A percentile compares a stretch with the other conserved stretches of the same genome.
Evolutionary conservation across 1,139 yeast genomes (phyloP).

Genomic region (Candida sojae): DNA sequence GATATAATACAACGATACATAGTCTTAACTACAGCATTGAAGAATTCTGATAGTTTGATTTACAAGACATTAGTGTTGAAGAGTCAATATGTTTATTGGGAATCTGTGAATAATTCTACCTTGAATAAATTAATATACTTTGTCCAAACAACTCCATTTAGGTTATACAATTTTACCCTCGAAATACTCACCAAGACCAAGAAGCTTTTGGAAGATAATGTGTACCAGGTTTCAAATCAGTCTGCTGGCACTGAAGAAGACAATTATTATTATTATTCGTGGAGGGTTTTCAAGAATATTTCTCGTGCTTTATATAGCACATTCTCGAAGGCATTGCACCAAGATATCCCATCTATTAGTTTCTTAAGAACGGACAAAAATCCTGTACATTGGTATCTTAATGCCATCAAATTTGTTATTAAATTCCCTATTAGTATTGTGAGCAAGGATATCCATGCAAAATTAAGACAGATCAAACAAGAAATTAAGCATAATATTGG

Average conservation of each 20-base stretch:
- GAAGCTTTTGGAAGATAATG: conserved; percentile 6
- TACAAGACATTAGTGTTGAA: conserved; percentile 37
- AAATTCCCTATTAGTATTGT: conserved; percentile 22
- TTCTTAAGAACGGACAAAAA: conserved; percentile 8
- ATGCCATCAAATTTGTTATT: conserved; percentile 8
- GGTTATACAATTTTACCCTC: conserved; percentile 17
- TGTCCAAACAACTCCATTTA: conserved; percentile 35
- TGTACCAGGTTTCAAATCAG: conserved; percentile 2
- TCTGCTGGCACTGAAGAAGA: conserved; percentile 19
- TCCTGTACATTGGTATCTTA: conserved; percentile 9
- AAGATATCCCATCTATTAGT: conserved; percentile 15
- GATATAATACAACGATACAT: conserved; percentile 27
- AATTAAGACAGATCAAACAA: conserved; percentile 20
- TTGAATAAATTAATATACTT: conserved; percentile 31
- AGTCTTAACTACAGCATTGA: conserved; percentile 25
- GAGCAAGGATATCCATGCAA: conserved; percentile 22
- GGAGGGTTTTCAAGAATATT: conserved; percentile 6
- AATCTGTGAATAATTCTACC: conserved; percentile 25
- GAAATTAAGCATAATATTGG: conserved; percentile 23
- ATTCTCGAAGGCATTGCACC: conserved; percentile 8
- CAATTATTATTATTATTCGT: conserved; percentile 14
- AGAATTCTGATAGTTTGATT: conserved; percentile 35
- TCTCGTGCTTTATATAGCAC: conserved; percentile 7
- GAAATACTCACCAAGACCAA: conserved; percentile 9
- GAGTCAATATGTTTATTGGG: conserved; percentile 41